Evolutionary conservation across 2,329 filamentous ascomycete species (phyloP).

Genomic region (Colletotrichum sp.): DNA sequence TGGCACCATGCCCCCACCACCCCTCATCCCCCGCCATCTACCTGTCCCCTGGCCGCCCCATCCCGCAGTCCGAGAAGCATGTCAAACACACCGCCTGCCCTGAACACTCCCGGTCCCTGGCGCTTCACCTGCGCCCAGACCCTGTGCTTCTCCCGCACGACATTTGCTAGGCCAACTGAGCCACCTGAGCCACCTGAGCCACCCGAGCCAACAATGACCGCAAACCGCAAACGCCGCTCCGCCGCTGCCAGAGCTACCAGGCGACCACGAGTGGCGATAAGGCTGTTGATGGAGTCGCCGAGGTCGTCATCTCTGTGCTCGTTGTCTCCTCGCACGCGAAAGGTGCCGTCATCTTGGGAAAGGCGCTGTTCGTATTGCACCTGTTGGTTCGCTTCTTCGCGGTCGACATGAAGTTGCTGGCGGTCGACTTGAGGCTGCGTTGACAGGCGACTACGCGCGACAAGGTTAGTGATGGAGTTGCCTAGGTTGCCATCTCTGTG

Average conservation of each 20-base stretch:
- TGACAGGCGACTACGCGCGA: too few relatives aligned
- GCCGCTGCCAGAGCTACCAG: background rate
- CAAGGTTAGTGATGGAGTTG: too few relatives aligned
- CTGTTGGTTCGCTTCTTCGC: background rate
- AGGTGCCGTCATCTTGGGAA: too few relatives aligned
- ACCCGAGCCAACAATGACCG: background rate
- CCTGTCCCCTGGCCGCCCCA: background rate
- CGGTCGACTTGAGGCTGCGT: too few relatives aligned
- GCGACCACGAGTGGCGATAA: background rate
- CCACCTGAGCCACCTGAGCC: background rate
- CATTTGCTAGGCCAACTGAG: background rate
- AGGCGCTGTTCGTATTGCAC: background rate
- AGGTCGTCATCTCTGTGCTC: too few relatives aligned
- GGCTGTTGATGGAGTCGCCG: background rate
- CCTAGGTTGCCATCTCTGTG: too few relatives aligned
- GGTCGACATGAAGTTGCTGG: background rate
- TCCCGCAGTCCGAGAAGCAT: background rate
- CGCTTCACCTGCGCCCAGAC: background rate
- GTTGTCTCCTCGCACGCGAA: too few relatives aligned
- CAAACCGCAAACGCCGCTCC: background rate
- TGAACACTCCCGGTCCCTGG: background rate
- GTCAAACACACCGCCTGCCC: background rate
- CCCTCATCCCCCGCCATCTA: background rate
- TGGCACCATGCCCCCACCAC: background rate
- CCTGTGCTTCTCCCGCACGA: background rate